phyloP scores from a whole-genome alignment of 2,329 filamentous ascomycete genomes.

The Ophidiomyces ophidiicola region DNA sequence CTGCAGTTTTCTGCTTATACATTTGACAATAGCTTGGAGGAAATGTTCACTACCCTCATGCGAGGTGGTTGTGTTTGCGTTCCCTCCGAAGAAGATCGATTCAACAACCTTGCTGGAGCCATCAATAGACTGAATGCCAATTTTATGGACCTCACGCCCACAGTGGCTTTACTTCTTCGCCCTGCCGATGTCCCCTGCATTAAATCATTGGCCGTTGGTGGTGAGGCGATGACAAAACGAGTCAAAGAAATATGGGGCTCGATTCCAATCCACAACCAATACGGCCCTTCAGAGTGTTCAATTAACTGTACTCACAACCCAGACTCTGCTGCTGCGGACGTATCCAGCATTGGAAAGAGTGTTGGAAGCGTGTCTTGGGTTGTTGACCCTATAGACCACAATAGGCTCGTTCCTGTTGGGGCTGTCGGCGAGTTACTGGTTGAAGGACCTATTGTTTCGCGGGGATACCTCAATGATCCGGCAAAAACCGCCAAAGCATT shows the following conservation, averaged over 20 bases:
- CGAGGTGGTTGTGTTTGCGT: constrained; percentile 36
- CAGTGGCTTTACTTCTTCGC: constrained; percentile 37
- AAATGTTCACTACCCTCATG: constrained; percentile 24
- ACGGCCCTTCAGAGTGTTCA: constrained; percentile 17
- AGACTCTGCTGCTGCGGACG: constrained; percentile 10
- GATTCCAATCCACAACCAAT: constrained; percentile 16
- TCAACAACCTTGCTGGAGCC: constrained; percentile 35
- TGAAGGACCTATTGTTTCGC: constrained; percentile 28
- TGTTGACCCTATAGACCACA: constrained; percentile 29
- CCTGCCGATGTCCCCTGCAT: constrained; percentile 30
- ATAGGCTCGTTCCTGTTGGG: constrained; percentile 26
- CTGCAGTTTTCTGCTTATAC: constrained; percentile 36
- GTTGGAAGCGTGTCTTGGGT: constrained; percentile 25
- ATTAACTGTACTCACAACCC: constrained; percentile 15
- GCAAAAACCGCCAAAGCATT: constrained; percentile 15
- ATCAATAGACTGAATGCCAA: constrained; percentile 39
- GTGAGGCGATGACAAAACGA: constrained; percentile 24
- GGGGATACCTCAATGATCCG: constrained; percentile 22
- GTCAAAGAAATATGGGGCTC: constrained; percentile 16
- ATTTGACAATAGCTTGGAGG: constrained; percentile 34
- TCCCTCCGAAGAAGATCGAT: constrained; percentile 31
- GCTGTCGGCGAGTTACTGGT: constrained; percentile 29
- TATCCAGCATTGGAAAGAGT: constrained; percentile 15
- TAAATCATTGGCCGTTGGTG: constrained; percentile 26
- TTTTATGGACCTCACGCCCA: constrained; percentile 45